phyloP scores from a whole-genome alignment of 2,329 filamentous ascomycete species.

The Colletotrichum lini region DNA sequence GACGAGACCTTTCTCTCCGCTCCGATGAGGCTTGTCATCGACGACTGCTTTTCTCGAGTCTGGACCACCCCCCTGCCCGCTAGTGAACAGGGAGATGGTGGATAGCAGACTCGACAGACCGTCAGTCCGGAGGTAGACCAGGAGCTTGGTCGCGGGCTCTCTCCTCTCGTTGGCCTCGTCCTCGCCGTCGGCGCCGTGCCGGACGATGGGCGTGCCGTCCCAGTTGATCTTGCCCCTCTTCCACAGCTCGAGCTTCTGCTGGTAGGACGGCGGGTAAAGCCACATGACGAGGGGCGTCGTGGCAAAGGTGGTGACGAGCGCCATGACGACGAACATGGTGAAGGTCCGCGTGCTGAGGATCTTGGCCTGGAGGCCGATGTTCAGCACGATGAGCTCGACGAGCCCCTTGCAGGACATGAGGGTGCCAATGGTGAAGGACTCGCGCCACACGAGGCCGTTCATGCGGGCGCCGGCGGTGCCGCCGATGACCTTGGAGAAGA shows the following conservation, averaged over 20 bases:
- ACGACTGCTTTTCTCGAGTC: not conserved
- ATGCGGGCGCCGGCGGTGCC: conserved; percentile 79
- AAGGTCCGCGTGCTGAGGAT: conserved; percentile 82
- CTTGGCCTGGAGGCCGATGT: conserved; percentile 79
- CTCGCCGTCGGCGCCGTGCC: conserved; percentile 53
- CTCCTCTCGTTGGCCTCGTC: conserved; percentile 44
- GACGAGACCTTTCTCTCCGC: conserved; percentile 33
- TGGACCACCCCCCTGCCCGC: conserved; percentile 21
- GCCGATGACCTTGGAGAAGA: conserved; percentile 82
- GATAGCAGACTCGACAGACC: conserved; percentile 87
- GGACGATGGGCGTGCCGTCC: conserved; percentile 40
- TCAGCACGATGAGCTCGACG: conserved; percentile 85
- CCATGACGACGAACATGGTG: conserved; percentile 84
- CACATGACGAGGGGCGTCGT: conserved; percentile 78
- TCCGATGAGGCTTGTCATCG: conserved; percentile 1
- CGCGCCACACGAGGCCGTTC: conserved; percentile 83
- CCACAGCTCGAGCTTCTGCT: conserved; percentile 57
- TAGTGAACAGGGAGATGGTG: conserved; percentile 81
- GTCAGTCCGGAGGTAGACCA: conserved; percentile 82
- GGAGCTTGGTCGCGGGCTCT: conserved; percentile 45
- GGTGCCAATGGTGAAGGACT: conserved; percentile 83
- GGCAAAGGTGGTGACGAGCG: conserved; percentile 80
- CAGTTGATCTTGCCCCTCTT: conserved; percentile 84
- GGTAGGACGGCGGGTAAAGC: conserved; percentile 72
- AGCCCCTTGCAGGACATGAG: conserved; percentile 92